Conservation (phyloP, 805 yeast species). For the Hanseniaspora thailandica region DNA sequence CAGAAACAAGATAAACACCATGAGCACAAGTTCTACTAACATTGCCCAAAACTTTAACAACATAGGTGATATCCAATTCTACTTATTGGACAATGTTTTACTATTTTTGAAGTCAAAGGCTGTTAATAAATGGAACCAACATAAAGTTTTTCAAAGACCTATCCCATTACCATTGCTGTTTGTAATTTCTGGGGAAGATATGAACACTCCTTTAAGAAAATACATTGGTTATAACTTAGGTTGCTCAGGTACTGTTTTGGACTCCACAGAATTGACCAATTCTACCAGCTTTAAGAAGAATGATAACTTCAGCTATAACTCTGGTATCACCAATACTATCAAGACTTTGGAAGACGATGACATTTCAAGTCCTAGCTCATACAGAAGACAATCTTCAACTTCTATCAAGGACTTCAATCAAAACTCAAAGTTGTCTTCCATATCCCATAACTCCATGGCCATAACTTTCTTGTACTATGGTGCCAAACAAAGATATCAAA, state of each 20-base stretch:
- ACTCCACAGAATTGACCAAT: constrained; percentile 16
- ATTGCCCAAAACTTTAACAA: constrained; percentile 12
- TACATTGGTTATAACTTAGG: constrained; percentile 27
- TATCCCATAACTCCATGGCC: constrained; percentile 21
- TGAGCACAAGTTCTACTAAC: background rate
- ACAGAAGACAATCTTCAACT: constrained; percentile 1
- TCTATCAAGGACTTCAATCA: background rate
- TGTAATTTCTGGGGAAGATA: constrained; percentile 66
- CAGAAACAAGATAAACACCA: constrained; percentile 23
- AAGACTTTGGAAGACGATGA: background rate
- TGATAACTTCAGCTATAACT: constrained; percentile 10
- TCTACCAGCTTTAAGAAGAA: constrained; percentile 3
- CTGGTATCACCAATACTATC: constrained; percentile 11
- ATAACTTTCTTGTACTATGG: constrained; percentile 29
- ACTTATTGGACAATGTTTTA: constrained; percentile 77
- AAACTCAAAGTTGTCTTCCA: constrained; percentile 1
- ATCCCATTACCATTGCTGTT: constrained; percentile 68
- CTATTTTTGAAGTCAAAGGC: constrained; percentile 75
- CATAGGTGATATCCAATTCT: constrained; percentile 66
- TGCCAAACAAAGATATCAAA: constrained; percentile 32
- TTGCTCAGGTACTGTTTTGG: constrained; percentile 25
- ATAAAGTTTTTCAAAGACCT: constrained; percentile 82
- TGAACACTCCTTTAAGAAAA: constrained; percentile 45
- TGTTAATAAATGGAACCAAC: constrained; percentile 81
- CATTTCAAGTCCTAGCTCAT: background rate